Evolutionary conservation across 768 basidiomycete species (phyloP).

Genomic region (Rhizopogon vesiculosus): DNA sequence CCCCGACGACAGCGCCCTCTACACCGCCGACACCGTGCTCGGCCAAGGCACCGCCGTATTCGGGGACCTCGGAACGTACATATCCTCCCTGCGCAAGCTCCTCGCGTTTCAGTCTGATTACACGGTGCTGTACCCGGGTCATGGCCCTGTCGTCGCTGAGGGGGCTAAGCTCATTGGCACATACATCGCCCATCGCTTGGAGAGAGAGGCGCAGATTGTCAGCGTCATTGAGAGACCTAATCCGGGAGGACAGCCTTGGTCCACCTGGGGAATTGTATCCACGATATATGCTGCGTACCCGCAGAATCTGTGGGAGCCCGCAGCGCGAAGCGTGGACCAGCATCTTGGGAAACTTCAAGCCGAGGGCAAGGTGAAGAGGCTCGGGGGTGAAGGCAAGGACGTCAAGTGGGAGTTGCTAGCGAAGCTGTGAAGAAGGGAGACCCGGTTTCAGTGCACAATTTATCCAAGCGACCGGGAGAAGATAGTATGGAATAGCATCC

Average conservation of each 20-base stretch:
- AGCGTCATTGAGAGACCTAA: conserved; percentile 36
- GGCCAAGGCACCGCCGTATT: conserved; percentile 91
- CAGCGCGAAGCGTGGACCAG: conserved; percentile 60
- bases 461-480: neutral
- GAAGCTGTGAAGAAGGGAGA: conserved; percentile 3
- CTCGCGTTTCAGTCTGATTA: conserved; percentile 39
- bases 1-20: conserved; percentile 66
- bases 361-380: conserved; percentile 52
- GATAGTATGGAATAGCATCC: conserved; percentile 1
- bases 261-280: conserved; percentile 62
- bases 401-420: conserved; percentile 39
- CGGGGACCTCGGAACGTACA: conserved; percentile 71
- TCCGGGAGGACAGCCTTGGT: conserved; percentile 35
- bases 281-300: conserved; percentile 72
- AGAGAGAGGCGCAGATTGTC: conserved; percentile 79
- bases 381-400: conserved; percentile 50
- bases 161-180: conserved; percentile 56
- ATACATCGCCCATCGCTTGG: conserved; percentile 78
- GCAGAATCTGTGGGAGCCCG: conserved; percentile 63
- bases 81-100: conserved; percentile 59
- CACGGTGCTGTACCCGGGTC: conserved; percentile 75
- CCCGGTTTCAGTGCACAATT: neutral
- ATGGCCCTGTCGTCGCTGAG: conserved; percentile 73
- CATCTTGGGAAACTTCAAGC: conserved; percentile 70
- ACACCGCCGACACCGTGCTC: conserved; percentile 88